Base-by-base conservation (phyloP, 2,329 filamentous ascomycete species). In the Alternaria brassicae region DNA sequence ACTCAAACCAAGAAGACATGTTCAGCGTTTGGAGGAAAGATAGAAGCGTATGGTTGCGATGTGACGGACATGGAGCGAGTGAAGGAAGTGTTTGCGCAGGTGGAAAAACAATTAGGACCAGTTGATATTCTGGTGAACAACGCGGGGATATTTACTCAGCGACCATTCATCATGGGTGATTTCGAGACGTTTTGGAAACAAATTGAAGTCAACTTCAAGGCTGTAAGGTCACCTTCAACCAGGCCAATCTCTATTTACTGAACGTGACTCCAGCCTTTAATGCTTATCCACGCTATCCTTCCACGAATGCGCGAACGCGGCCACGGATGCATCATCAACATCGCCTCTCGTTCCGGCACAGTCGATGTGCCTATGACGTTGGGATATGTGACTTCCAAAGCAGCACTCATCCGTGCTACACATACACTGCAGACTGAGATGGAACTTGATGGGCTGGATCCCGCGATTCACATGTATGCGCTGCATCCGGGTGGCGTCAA, bases 121-220 rank as follows among this genome's bases (percentile, higher is more conserved):
- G 69, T 73, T 17, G 70, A 72, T 21, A 53, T 73, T 7, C 50
- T 74, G 0, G 68, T 74, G 7, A 74, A 74, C 53, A 74, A 73
- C 42, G 72, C 71, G 0, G 72, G 72, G 0, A 70, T 74, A 12
- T 48, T 73, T 3, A 62, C 69, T 30, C 69, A 72, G 36, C 47
- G 72, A 15, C 72, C 72, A 0, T 64, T 69, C 15, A 52, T 74
- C 2, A 74, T 74, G 71, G 62, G 66, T 6, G 65, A 53, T 1
- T 72, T 74, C 42, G 58, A 69, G 2, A 28, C 27, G 1, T 74
- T 74, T 50, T 74, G 72, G 72, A 56, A 65, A 28, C 69, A 73
- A 49, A 72, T 74, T 17, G 72, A 74, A 49, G 72, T 74, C 28
- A 74, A 73, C 34, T 73, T 74, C 51, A 74, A 74, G 60, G 72